Percentiles rank a stretch among this genome's conserved stretches.
Conservation (phyloP, 495 filamentous ascomycete genomes). For the Penicillium dipodomyicola region DNA sequence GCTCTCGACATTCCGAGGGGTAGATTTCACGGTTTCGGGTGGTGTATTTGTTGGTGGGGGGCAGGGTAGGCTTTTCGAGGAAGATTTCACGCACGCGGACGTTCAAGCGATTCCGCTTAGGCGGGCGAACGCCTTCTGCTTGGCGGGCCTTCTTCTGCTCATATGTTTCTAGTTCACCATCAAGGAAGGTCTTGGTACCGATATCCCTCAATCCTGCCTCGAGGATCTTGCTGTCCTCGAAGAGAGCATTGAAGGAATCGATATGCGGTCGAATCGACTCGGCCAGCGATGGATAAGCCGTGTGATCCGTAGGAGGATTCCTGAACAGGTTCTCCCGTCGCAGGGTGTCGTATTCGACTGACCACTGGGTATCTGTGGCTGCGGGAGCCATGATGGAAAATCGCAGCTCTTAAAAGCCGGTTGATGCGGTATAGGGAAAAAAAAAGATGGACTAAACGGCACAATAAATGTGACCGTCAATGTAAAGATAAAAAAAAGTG, state of each 20-base stretch:
- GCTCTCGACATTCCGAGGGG: slow-evolving; percentile 90
- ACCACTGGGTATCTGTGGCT: slow-evolving; percentile 72
- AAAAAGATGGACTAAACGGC: neutral
- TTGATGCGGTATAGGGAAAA: slow-evolving; percentile 16
- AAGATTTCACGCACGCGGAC: slow-evolving; percentile 74
- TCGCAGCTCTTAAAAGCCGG: slow-evolving; percentile 12
- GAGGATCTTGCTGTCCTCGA: slow-evolving; percentile 66
- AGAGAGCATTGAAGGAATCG: slow-evolving; percentile 93
- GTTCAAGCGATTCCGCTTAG: slow-evolving; percentile 65
- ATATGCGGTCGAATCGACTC: slow-evolving; percentile 84
- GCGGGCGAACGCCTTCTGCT: slow-evolving; percentile 46
- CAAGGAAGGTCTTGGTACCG: slow-evolving; percentile 80
- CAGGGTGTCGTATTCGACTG: slow-evolving; percentile 74
- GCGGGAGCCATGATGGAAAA: slow-evolving; percentile 42
- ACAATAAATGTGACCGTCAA: slow-evolving; percentile 1
- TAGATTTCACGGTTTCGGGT: slow-evolving; percentile 76
- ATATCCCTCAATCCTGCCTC: slow-evolving; percentile 81
- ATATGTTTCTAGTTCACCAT: slow-evolving; percentile 58
- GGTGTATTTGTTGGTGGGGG: slow-evolving; percentile 74
- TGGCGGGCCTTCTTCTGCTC: slow-evolving; percentile 41
- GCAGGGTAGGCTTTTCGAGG: slow-evolving; percentile 71
- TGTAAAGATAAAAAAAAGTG: neutral
- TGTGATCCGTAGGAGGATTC: slow-evolving; percentile 79
- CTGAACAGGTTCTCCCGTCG: slow-evolving; percentile 83
- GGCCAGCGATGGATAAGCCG: slow-evolving; percentile 83